Evolutionary conservation across 1,284 basidiomycete genomes (phyloP).

Genomic region (Heterobasidion parviporum): DNA sequence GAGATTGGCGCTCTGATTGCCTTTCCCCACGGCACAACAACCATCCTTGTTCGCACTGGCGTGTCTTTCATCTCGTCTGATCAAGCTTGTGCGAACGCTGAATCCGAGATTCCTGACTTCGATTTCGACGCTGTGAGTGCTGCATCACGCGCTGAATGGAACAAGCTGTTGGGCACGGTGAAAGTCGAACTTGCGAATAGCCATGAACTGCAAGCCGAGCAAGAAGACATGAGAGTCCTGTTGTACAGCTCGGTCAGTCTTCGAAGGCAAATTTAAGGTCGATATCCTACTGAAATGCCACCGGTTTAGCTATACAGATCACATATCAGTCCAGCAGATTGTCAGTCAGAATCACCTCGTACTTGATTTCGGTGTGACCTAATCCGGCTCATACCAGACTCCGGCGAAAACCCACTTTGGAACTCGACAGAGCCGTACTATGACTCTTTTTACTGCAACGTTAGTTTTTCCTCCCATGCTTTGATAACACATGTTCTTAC

Average conservation of each 20-base stretch:
- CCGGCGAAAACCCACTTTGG: conserved; percentile 61
- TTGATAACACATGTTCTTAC: neutral
- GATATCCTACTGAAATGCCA: too few relatives aligned
- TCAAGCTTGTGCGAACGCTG: conserved; percentile 53
- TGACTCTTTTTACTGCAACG: conserved; percentile 65
- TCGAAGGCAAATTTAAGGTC: neutral
- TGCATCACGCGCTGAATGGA: conserved; percentile 42
- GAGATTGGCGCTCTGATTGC: conserved; percentile 46
- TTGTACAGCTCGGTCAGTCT: conserved; percentile 49
- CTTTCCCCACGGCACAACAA: conserved; percentile 32
- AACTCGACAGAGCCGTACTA: conserved; percentile 57
- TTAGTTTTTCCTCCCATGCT: conserved; percentile 19
- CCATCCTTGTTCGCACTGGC: conserved; percentile 46
- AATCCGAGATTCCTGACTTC: conserved; percentile 52
- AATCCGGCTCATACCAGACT: conserved; percentile 33
- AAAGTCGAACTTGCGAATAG: conserved; percentile 36
- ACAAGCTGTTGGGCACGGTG: conserved; percentile 44
- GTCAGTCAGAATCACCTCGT: conserved; percentile 22
- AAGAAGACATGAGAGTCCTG: conserved; percentile 36
- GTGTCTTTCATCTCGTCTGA: conserved; percentile 52
- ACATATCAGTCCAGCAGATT: conserved; percentile 61
- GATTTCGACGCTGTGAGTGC: conserved; percentile 40
- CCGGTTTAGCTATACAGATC: conserved; percentile 45
- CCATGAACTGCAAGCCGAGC: conserved; percentile 12
- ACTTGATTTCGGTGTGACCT: neutral